Percentiles rank a stretch among this genome's conserved stretches.
Evolutionary conservation across 169 alveolate species (phyloP).

Genomic region (Eimeria sp.): DNA sequence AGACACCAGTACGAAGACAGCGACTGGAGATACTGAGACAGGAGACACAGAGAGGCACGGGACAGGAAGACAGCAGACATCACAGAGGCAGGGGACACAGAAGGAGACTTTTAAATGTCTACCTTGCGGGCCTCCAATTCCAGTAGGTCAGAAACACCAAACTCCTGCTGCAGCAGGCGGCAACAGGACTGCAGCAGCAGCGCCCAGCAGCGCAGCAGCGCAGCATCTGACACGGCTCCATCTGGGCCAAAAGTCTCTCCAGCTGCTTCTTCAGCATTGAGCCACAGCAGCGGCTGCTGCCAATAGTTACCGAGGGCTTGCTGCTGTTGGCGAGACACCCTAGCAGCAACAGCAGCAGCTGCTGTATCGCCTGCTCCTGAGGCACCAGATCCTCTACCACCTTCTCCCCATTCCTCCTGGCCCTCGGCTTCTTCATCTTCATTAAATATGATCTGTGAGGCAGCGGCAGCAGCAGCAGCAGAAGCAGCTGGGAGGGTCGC

Average conservation of each 20-base stretch:
- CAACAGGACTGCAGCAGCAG: conserved; percentile 60
- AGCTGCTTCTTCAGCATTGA: conserved; percentile 58
- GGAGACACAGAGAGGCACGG: not conserved
- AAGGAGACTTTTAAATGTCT: not conserved
- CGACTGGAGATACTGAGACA: not conserved
- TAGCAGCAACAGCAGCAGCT: conserved; percentile 63
- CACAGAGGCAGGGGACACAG: not conserved
- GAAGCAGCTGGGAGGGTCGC: not conserved
- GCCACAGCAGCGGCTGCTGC: conserved; percentile 74
- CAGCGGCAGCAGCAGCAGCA: conserved; percentile 51
- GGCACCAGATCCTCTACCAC: conserved; percentile 10
- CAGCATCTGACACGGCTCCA: conserved; percentile 51
- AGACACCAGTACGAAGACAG: not conserved
- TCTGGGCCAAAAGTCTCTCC: conserved; percentile 14
- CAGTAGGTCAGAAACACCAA: conserved; percentile 4
- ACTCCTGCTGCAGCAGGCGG: conserved; percentile 69
- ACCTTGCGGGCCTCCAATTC: conserved; percentile 34
- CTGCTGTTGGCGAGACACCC: conserved; percentile 50
- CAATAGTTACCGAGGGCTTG: conserved; percentile 61
- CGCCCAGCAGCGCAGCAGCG: conserved; percentile 62
- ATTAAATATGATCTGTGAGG: not conserved
- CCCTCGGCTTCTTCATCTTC: conserved; percentile 18
- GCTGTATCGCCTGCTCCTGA: not conserved
- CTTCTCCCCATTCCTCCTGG: conserved; percentile 40
- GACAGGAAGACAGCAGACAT: not conserved